Evolutionary conservation across 257 asterid species (phyloP), one percentile per base, ranked within the genome.

Genomic region (Gentiana straminea): DNA sequence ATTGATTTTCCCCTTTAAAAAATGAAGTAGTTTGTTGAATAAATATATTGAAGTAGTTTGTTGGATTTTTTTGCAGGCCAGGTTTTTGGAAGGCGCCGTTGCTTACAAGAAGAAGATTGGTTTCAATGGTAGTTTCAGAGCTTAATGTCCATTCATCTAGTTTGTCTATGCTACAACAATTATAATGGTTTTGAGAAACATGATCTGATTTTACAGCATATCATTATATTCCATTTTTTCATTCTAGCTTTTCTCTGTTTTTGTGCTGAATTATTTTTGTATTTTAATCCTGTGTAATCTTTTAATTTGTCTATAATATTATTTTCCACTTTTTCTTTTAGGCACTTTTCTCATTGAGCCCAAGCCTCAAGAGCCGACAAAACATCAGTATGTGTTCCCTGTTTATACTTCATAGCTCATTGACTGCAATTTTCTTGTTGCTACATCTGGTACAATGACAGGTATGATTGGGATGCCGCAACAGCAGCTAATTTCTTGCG

Each of bases 381-480:
- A 92, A 69, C 99, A 92, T 66, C 96, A 86, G 94, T 84, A 79
- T 34, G 89, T 34, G 89, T 36, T 68, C 62, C 46, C 53, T 32
- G 3, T 62, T 57, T 48, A 49, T 10, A 10, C 13, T 13, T 57
- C 60, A 11, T 59, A 12, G 9, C 33, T 33, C 45, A 4, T 49
- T 45, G 32, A 64, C 33, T 43, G 36, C 8, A n/a, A 44, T 33
- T 4, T 53, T 35, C 35, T 35, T 35, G 55, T 58, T 36, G 59
- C 49, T 35, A 49, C 38, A 60, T 15, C 46, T 64, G 10, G 50
- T 54, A 61, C 33, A 44, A 64, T 70, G 54, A 51, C 69, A 90
- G 98, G 86, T 91, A 92, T 41, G 99, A 92, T 47, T 92, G 99
- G 99, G 99, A 92, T 68, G 99, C 99, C 49, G 97, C 99, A 53